These are phyloP conservation scores for Starmerella cellae DNA, from an alignment of 805 yeast species.

Conservation along the genomic window DNA sequence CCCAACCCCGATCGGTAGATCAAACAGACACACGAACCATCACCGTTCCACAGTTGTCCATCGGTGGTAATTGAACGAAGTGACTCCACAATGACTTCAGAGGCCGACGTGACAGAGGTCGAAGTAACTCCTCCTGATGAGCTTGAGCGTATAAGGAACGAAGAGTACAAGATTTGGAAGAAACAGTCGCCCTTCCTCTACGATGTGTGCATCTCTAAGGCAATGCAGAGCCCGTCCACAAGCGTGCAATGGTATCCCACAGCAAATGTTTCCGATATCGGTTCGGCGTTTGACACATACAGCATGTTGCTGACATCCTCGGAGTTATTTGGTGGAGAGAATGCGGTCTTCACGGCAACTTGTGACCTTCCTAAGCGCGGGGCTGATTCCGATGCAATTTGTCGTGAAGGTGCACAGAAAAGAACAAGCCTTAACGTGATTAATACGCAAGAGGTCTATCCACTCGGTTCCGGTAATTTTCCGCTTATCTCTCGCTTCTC, in stretches of 20 bases:
- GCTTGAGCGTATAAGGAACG: constrained; percentile 17
- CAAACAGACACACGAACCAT: too few species aligned
- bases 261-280: constrained; percentile 2
- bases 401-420: constrained; percentile 30
- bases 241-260: constrained; percentile 52
- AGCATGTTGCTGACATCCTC: constrained; percentile 50
- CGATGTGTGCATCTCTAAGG: constrained; percentile 41
- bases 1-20: too few species aligned
- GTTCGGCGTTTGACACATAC: constrained; percentile 24
- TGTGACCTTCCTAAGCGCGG: constrained; percentile 27
- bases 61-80: too few species aligned
- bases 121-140: constrained; percentile 8
- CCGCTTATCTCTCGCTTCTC: constrained; percentile 35
- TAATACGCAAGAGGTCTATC: constrained; percentile 1
- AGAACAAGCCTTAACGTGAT: constrained; percentile 21
- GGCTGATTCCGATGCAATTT: constrained; percentile 32
- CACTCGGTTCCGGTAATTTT: constrained; percentile 6
- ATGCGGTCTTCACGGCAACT: constrained; percentile 32
- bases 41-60: too few species aligned
- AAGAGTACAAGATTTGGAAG: constrained; percentile 48
- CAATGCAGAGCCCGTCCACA: constrained; percentile 49
- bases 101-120: constrained; percentile 4
- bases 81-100: constrained; percentile 1
- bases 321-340: constrained; percentile 27
- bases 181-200: constrained; percentile 48